These are phyloP conservation scores for Nicotiana rustica DNA, from an alignment of 305 asterid genomes.

Conservation along the genomic window DNA sequence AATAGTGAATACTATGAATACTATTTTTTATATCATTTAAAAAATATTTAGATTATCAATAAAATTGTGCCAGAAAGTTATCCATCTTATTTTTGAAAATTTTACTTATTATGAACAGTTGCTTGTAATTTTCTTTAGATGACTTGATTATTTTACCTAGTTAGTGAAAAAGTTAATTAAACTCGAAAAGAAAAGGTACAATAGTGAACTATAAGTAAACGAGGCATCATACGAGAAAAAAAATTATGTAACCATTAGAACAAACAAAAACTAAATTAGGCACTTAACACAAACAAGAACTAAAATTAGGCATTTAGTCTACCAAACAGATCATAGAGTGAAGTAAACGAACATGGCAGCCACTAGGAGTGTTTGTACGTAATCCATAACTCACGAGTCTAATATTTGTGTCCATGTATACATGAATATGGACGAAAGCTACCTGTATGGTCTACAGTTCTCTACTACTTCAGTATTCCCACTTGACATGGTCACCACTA, in stretches of 20 bases:
- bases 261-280: background rate
- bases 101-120: too few relatives aligned
- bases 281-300: background rate
- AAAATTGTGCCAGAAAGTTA: too few relatives aligned
- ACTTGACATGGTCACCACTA: conserved; percentile 42
- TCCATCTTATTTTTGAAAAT: too few relatives aligned
- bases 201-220: too few relatives aligned
- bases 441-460: conserved; percentile 40
- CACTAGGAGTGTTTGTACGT: background rate
- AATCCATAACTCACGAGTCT: conserved; percentile 25
- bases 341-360: conserved; percentile 3
- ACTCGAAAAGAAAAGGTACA: too few relatives aligned
- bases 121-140: too few relatives aligned
- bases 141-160: too few relatives aligned
- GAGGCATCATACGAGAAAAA: too few relatives aligned
- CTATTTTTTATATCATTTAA: too few relatives aligned
- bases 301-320: background rate
- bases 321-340: background rate
- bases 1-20: background rate
- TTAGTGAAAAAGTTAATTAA: too few relatives aligned
- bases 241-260: background rate
- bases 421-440: conserved; percentile 32
- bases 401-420: conserved; percentile 23
- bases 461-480: conserved; percentile 36
- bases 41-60: too few relatives aligned